Conservation (phyloP, 2,329 filamentous ascomycete genomes). For the Leptographium galeiforme region DNA sequence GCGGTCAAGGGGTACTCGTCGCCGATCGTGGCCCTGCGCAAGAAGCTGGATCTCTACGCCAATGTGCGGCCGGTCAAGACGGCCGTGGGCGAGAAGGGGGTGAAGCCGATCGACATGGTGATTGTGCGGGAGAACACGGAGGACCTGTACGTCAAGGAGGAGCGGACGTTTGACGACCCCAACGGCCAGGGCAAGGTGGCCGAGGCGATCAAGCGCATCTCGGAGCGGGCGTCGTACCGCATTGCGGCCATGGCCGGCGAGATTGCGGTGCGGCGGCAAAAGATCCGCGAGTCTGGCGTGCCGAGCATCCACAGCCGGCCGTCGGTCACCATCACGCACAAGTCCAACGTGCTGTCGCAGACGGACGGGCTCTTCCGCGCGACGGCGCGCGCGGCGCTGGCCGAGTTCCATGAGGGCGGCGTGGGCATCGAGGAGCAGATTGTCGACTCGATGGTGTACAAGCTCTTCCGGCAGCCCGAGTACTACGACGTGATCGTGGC, state of each 20-base stretch:
- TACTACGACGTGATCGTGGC: slow-evolving; percentile 97
- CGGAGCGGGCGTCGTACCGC: slow-evolving; percentile 66
- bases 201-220: slow-evolving; percentile 96
- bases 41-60: slow-evolving; percentile 87
- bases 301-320: slow-evolving; percentile 52
- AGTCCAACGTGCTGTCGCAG: slow-evolving; percentile 92
- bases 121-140: slow-evolving; percentile 99
- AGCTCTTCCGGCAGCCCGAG: slow-evolving; percentile 90
- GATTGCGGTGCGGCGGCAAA: slow-evolving; percentile 77
- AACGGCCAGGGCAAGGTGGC: slow-evolving; percentile 63
- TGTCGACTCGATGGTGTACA: slow-evolving; percentile 98
- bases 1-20: slow-evolving; percentile 92
- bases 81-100: slow-evolving; percentile 47
- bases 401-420: slow-evolving; percentile 38
- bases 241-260: slow-evolving; percentile 92
- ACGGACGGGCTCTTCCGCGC: slow-evolving; percentile 92
- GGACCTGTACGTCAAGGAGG: slow-evolving; percentile 95
- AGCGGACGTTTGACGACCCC: slow-evolving; percentile 57
- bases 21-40: slow-evolving; percentile 92
- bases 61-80: slow-evolving; percentile 95
- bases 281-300: slow-evolving; percentile 48
- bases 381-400: slow-evolving; percentile 60
- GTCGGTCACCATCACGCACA: slow-evolving; percentile 93
- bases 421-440: slow-evolving; percentile 89
- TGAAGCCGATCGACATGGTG: slow-evolving; percentile 79